These are phyloP conservation scores for Geum urbanum DNA, from an alignment of 306 rosid species.

Conservation along the genomic window DNA sequence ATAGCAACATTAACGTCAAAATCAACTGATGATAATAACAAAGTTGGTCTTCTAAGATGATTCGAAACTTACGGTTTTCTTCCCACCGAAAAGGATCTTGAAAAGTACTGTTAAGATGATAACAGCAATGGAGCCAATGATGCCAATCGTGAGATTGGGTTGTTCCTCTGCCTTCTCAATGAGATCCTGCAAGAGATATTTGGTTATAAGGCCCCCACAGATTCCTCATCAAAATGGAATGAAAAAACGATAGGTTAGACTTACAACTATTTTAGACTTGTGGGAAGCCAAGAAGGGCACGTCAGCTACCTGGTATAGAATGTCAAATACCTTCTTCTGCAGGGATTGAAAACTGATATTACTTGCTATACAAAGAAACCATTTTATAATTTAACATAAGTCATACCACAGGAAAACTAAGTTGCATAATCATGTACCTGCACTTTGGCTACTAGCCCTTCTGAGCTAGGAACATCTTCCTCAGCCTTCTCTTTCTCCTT, in stretches of 20 bases:
- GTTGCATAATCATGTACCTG: constrained; percentile 42
- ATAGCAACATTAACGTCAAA: background rate
- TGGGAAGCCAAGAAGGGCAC: constrained; percentile 62
- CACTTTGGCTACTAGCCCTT: constrained; percentile 50
- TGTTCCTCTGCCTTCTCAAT: constrained; percentile 76
- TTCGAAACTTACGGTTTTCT: constrained; percentile 48
- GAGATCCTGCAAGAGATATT: constrained; percentile 50
- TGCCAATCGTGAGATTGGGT: constrained; percentile 73
- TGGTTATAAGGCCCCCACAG: constrained; percentile 17
- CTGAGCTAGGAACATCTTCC: constrained; percentile 50
- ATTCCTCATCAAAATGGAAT: background rate
- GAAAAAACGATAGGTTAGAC: constrained; percentile 6
- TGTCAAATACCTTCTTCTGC: constrained; percentile 83
- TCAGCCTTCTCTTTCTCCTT: constrained; percentile 79
- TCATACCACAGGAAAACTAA: background rate
- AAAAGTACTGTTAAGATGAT: constrained; percentile 52
- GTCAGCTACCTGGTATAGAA: constrained; percentile 79
- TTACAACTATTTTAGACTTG: constrained; percentile 59
- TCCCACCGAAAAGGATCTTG: constrained; percentile 71
- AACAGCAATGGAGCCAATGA: constrained; percentile 52
- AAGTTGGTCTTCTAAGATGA: background rate
- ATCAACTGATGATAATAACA: background rate
- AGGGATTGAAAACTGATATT: background rate
- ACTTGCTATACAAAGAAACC: background rate
- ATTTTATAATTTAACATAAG: background rate